Evolutionary conservation across 2,329 filamentous ascomycete species (phyloP).

Genomic region (Trichoderma pleuroti): DNA sequence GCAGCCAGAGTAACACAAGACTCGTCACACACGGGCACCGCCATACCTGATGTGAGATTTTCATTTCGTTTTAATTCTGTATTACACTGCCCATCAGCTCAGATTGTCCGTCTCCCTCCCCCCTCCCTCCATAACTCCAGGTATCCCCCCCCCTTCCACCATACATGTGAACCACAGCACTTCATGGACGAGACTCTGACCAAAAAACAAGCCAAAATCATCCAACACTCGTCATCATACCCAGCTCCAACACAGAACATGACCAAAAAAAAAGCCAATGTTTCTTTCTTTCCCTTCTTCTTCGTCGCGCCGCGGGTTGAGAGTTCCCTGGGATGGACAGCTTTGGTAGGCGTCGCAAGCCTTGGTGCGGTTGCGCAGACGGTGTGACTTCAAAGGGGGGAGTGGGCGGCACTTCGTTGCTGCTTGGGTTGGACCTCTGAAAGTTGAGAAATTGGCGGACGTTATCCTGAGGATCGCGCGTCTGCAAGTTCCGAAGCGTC

Average conservation of each 20-base stretch:
- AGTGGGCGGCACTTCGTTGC: slow-evolving; percentile 60
- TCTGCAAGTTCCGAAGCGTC: slow-evolving; percentile 64
- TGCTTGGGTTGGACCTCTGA: slow-evolving; percentile 56
- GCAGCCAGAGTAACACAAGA: neutral
- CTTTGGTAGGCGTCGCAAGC: slow-evolving; percentile 58
- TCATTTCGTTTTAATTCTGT: slow-evolving; percentile 12
- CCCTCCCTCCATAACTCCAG: neutral
- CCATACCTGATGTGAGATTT: neutral
- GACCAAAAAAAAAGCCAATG: neutral
- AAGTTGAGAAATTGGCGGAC: slow-evolving; percentile 88
- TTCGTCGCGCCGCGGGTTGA: slow-evolving; percentile 27
- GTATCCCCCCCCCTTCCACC: neutral
- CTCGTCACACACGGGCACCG: neutral
- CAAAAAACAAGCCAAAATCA: neutral
- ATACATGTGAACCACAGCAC: neutral
- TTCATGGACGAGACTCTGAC: neutral
- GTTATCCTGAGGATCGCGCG: slow-evolving; percentile 83
- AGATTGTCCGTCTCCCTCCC: neutral
- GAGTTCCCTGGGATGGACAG: slow-evolving; percentile 53
- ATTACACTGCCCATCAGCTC: slow-evolving; percentile 11
- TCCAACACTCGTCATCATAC: neutral
- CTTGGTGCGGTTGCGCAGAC: slow-evolving; percentile 47
- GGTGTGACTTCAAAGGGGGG: slow-evolving; percentile 66
- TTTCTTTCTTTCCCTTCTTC: neutral
- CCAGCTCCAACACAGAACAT: neutral